Percentiles rank a stretch among this genome's conserved stretches.
Conservation (phyloP, 352 stramenopile species). For the Pythium pectinolyticum region DNA sequence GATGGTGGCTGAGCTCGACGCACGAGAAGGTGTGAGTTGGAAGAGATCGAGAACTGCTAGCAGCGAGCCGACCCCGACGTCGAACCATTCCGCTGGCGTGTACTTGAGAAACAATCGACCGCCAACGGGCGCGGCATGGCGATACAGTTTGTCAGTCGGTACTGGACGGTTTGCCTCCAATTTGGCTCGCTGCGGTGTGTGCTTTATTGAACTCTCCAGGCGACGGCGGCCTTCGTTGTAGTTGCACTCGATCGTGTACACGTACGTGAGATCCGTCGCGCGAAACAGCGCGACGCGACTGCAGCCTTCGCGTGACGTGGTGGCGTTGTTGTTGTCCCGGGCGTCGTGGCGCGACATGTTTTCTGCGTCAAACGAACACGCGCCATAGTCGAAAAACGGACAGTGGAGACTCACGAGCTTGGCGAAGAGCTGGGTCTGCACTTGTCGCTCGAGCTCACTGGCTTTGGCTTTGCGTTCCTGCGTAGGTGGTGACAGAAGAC, state of each 20-base stretch:
- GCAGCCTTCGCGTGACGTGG: slow-evolving; percentile 61
- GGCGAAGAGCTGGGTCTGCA: slow-evolving; percentile 84
- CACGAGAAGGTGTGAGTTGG: slow-evolving; percentile 35
- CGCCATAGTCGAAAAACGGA: slow-evolving; percentile 85
- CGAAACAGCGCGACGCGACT: slow-evolving; percentile 77
- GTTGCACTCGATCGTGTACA: slow-evolving; percentile 93
- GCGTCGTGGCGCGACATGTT: slow-evolving; percentile 76
- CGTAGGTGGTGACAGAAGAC: slow-evolving; percentile 35
- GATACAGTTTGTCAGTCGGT: slow-evolving; percentile 16
- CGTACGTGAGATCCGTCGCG: slow-evolving; percentile 66
- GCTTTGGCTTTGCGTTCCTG: slow-evolving; percentile 18
- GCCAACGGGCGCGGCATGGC: slow-evolving; percentile 10
- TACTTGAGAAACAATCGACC: slow-evolving; percentile 64
- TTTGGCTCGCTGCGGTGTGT: not conserved
- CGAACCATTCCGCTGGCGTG: slow-evolving; percentile 57
- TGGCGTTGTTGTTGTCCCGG: slow-evolving; percentile 53
- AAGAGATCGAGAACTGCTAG: slow-evolving; percentile 66
- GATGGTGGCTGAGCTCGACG: not conserved
- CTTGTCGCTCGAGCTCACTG: slow-evolving; percentile 37
- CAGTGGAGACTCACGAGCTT: slow-evolving; percentile 70
- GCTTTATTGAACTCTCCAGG: slow-evolving; percentile 31
- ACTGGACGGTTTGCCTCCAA: slow-evolving; percentile 1
- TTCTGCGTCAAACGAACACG: slow-evolving; percentile 79
- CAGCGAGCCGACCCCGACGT: slow-evolving; percentile 64
- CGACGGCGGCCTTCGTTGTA: slow-evolving; percentile 81